Evolutionary conservation across 306 rosid species (phyloP), one percentile per base, ranked within the genome.

Genomic region (Vigna angularis): DNA sequence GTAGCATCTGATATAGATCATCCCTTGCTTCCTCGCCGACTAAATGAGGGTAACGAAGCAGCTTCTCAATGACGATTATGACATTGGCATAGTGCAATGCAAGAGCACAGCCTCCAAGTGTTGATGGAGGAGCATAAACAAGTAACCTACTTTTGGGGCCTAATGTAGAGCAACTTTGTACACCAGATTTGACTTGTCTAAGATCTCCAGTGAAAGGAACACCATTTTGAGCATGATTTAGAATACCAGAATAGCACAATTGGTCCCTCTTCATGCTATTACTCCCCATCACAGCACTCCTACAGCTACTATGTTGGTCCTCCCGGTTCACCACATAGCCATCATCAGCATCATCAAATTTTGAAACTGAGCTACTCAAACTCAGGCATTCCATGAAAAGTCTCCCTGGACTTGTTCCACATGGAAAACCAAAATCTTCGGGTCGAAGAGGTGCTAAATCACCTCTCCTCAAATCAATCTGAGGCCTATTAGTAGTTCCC

Each of bases 71-170:
- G 66, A 93, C 90, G 61, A 91, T 90, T 76, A 91, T 87, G 49
- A 93, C 84, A 85, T 93, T 93, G 49, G 98, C 97, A 73, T 91
- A 93, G 86, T 91, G 97, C 86, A 93, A 80, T 56, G 97, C 88
- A 30, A 93, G 83, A 73, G 97, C 91, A 14, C 93, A 91, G 44
- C 98, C 98, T 65, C 97, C 98, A 10, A 91, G 87, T 2, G 98
- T 91, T 34, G 93, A 85, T 66, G 90, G 85, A 44, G 90, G 86
- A 68, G 97, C 93, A 63, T 88, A 83, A 49, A 86, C 67, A 9
- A 82, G 71, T 76, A 93, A 42, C 76, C 87, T 82, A 65, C 87
- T 86, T 77, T 83, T 91, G 48, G 90, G 88, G 65, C 89, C 90
- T 51, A 87, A 84, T 4, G 74, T 47, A 16, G 83, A 51, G 89